phyloP scores from a whole-genome alignment of 192 early-diverging fungal genomes.

The Podila horticola region DNA sequence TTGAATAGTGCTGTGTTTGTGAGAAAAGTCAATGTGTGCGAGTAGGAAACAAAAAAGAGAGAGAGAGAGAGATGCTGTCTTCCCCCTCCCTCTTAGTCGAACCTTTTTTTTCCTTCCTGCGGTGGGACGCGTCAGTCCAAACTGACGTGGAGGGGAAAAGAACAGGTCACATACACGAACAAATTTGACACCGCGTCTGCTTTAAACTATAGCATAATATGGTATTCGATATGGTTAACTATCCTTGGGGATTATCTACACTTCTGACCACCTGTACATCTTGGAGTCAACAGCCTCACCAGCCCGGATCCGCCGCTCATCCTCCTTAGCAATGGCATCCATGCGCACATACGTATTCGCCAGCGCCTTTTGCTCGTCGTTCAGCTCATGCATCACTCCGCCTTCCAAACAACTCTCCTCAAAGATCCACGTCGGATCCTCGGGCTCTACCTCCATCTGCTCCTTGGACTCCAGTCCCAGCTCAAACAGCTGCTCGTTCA shows the following conservation, averaged over 20 bases:
- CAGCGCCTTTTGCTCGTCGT: slow-evolving; percentile 9
- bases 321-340: neutral
- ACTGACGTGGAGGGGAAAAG: too few relatives aligned
- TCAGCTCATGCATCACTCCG: slow-evolving; percentile 2
- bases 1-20: neutral
- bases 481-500: neutral
- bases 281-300: slow-evolving; percentile 7
- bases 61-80: too few relatives aligned
- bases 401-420: slow-evolving; percentile 36
- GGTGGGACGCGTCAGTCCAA: too few relatives aligned
- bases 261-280: neutral
- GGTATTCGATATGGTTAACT: neutral
- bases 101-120: too few relatives aligned
- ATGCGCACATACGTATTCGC: slow-evolving; percentile 14
- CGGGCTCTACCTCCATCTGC: slow-evolving; percentile 4
- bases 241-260: neutral
- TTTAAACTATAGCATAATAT: too few relatives aligned
- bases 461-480: slow-evolving; percentile 1
- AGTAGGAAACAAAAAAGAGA: neutral
- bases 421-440: slow-evolving; percentile 38
- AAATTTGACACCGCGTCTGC: too few relatives aligned
- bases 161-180: too few relatives aligned
- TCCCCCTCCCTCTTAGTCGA: too few relatives aligned
- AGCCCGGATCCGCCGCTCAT: neutral
- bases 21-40: neutral